A percentile compares a stretch with the other conserved stretches of the same genome.
Conservation (phyloP, 2,329 filamentous ascomycete genomes). For the Neonectria magnoliae region DNA sequence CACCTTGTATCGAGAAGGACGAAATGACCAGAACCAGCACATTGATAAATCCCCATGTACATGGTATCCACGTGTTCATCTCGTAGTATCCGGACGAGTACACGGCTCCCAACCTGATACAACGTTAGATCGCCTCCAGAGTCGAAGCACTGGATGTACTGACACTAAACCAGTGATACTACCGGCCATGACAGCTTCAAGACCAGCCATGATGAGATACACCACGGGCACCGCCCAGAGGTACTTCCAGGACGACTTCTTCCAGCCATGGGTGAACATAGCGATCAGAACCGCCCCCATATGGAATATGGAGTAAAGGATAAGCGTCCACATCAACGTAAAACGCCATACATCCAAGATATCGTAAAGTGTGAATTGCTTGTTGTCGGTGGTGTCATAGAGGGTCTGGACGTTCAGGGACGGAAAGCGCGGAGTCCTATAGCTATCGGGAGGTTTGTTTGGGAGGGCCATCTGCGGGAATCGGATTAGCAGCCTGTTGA, state of each 20-base stretch:
- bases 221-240: slow-evolving; percentile 78
- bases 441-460: slow-evolving; percentile 57
- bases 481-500: slow-evolving; percentile 18
- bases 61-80: slow-evolving; percentile 95
- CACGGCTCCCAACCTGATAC: slow-evolving; percentile 75
- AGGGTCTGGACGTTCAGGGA: slow-evolving; percentile 80
- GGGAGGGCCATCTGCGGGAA: slow-evolving; percentile 38
- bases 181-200: slow-evolving; percentile 82
- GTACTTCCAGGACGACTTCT: slow-evolving; percentile 65
- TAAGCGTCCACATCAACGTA: slow-evolving; percentile 85
- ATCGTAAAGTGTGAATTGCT: slow-evolving; percentile 72
- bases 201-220: slow-evolving; percentile 75
- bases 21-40: slow-evolving; percentile 84
- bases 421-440: slow-evolving; percentile 78
- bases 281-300: slow-evolving; percentile 77
- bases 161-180: slow-evolving; percentile 84
- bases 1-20: slow-evolving; percentile 92
- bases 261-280: slow-evolving; percentile 74
- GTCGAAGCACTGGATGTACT: slow-evolving; percentile 46
- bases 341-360: slow-evolving; percentile 86
- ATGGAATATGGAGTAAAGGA: slow-evolving; percentile 81
- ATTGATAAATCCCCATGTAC: slow-evolving; percentile 88
- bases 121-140: slow-evolving; percentile 26
- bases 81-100: slow-evolving; percentile 85
- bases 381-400: slow-evolving; percentile 53